Evolutionary conservation across 345 rosid genomes (phyloP).

Genomic region (Durio zibethinus): DNA sequence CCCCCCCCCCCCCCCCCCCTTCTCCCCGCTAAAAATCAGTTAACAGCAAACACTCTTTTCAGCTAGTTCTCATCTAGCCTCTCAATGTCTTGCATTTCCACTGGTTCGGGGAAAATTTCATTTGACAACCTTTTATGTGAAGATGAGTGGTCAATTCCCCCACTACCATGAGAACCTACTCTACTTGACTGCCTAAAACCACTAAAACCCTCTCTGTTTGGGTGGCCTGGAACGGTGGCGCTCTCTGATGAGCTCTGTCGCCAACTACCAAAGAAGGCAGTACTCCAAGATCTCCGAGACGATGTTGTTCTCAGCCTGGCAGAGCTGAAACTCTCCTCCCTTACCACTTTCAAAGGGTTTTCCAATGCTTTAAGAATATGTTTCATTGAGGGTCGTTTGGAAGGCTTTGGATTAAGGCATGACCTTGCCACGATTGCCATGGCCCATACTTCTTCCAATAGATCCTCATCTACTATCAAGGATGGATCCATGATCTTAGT

Average conservation of each 20-base stretch:
- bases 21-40: neutral
- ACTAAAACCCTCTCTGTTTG: conserved; percentile 30
- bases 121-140: conserved; percentile 48
- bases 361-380: conserved; percentile 84
- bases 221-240: conserved; percentile 24
- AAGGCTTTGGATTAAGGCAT: conserved; percentile 83
- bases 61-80: conserved; percentile 29
- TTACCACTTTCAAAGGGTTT: conserved; percentile 85
- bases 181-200: conserved; percentile 47
- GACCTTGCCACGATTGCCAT: conserved; percentile 91
- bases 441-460: conserved; percentile 97
- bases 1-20: no score
- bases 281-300: conserved; percentile 70
- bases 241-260: conserved; percentile 64
- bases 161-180: conserved; percentile 54
- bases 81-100: conserved; percentile 37
- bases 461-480: conserved; percentile 80
- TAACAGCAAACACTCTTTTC: neutral
- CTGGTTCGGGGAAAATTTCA: conserved; percentile 62
- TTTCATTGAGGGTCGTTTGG: conserved; percentile 76
- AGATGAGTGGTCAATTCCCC: conserved; percentile 52
- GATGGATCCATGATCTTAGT: conserved; percentile 78
- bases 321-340: conserved; percentile 61
- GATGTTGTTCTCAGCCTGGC: conserved; percentile 68
- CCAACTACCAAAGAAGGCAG: conserved; percentile 79